Conservation (phyloP, 257 asterid genomes). For the Datura wrightii region DNA sequence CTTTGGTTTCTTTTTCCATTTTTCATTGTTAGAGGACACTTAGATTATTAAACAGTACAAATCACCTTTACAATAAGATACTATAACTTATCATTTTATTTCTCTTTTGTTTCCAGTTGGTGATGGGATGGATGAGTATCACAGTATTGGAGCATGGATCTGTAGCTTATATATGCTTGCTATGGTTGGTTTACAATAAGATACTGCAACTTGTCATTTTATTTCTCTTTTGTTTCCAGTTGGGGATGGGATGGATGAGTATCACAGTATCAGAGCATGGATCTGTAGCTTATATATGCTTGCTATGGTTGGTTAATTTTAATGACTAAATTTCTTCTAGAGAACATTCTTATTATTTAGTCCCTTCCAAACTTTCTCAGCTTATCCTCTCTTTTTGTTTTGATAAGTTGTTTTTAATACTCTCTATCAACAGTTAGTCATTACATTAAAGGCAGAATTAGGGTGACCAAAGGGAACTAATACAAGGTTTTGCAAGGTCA, state of each 20-base stretch:
- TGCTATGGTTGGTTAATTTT: neutral
- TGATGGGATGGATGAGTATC: neutral
- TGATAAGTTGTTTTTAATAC: too few species aligned
- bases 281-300: constrained; percentile 4
- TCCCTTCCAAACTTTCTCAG: constrained; percentile 13
- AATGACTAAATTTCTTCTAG: neutral
- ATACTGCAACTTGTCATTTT: too few species aligned
- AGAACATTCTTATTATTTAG: neutral
- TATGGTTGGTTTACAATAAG: neutral
- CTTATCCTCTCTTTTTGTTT: neutral
- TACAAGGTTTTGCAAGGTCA: constrained; percentile 11
- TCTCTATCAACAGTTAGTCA: neutral
- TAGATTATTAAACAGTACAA: neutral
- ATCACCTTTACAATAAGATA: constrained; percentile 12
- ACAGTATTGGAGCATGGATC: neutral
- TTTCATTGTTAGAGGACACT: neutral
- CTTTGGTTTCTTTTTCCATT: neutral
- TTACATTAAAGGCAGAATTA: neutral
- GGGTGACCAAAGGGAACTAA: neutral
- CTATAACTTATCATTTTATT: constrained; percentile 2
- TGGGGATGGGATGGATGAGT: neutral
- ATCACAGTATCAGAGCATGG: neutral
- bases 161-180: neutral
- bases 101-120: neutral
- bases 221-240: too few species aligned